Evolutionary conservation across 1,139 yeast species (phyloP).

Genomic region (Candida tunisiensis): DNA sequence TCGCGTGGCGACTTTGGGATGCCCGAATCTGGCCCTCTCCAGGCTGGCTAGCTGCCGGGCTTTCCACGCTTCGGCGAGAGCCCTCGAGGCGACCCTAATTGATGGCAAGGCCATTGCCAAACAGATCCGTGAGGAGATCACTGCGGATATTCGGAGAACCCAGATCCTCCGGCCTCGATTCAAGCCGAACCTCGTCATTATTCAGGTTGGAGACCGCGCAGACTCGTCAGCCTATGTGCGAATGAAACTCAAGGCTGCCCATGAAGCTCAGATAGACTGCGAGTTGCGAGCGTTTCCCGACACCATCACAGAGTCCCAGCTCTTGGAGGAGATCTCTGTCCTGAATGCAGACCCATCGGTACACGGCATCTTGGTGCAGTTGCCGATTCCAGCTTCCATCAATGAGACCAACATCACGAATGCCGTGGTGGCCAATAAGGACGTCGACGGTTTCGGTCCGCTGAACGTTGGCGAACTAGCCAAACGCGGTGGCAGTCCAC

Average conservation of each 20-base stretch:
- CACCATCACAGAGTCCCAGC: conserved; percentile 20
- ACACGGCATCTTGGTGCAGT: conserved; percentile 83
- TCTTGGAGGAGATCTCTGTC: conserved; percentile 38
- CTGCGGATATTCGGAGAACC: conserved; percentile 29
- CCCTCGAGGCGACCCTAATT: conserved; percentile 23
- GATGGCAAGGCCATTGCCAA: conserved; percentile 64
- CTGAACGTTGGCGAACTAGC: conserved; percentile 80
- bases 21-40: no score
- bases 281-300: conserved; percentile 18
- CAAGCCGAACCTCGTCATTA: conserved; percentile 61
- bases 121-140: conserved; percentile 10
- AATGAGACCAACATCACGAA: conserved; percentile 67
- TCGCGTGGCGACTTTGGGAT: no score
- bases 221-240: conserved; percentile 86
- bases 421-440: conserved; percentile 65
- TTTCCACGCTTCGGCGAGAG: no score
- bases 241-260: conserved; percentile 88
- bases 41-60: no score
- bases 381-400: conserved; percentile 75
- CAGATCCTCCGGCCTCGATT: conserved; percentile 39
- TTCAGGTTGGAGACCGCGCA: conserved; percentile 82
- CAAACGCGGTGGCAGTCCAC: conserved; percentile 74
- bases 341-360: conserved; percentile 57
- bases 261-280: conserved; percentile 20
- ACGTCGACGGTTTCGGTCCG: conserved; percentile 92